Base-by-base conservation (phyloP, 2,329 filamentous ascomycete genomes). In the Sordariomycetes sp. region DNA sequence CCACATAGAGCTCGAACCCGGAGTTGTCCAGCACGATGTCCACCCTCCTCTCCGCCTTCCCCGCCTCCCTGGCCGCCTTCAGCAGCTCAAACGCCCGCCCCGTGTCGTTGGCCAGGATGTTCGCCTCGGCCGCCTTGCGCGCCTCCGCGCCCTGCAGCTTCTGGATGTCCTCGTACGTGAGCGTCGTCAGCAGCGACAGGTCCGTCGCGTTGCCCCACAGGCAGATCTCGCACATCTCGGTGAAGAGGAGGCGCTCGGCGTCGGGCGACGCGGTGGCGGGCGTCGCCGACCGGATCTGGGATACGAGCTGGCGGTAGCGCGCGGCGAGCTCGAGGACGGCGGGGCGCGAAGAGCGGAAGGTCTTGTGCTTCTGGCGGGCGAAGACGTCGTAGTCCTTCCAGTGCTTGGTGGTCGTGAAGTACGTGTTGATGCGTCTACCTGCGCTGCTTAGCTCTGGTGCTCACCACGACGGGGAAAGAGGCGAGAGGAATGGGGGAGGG, bases 201-300 rank as follows among this genome's bases (percentile, higher is more conserved):
- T 97, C 94, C 0, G 93, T 97, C 1, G 93, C 94, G 70, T 97
- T 97, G 12, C 93, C 93, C 93, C 93, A 97, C 1, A 97, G 81
- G 69, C 92, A 97, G 65, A 97, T 94, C 76, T 97, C 90, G 72
- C 87, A 92, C 88, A 97, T 95, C 69, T 97, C 93, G 25, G 79
- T 79, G 74, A 97, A 97, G 28, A 97, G 76, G 0, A 92, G 72
- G 68, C 84, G 83, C 68, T 95, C 89, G 0, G 89, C 85, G 59
- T 87, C 82, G 34, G 83, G 80, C 55, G 84, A 85, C 37, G 75
- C 73, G 3, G 76, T 76, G 50, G 78, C 74, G 54, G 76, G 73
- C 63, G 81, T 79, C 58, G 77, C 70, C 8, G 72, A 70, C 50
- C 81, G 77, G 40, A 94, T 76, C 68, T 92, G 82, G 43, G 77